Conservation (phyloP, 495 filamentous ascomycete species). For the Annulohypoxylon bovei region DNA sequence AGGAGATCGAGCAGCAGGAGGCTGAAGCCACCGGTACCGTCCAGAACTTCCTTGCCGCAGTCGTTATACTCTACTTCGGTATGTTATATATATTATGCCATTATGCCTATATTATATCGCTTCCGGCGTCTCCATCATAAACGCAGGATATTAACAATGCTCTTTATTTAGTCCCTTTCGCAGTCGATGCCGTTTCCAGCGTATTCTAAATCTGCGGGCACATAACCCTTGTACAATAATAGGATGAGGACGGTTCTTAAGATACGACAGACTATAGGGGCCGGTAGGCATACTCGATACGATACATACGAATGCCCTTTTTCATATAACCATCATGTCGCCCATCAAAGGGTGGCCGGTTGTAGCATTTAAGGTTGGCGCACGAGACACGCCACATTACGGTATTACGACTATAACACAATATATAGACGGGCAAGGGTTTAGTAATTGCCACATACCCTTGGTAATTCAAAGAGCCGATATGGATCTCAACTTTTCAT, state of each 20-base stretch:
- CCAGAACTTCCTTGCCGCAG: slow-evolving; percentile 68
- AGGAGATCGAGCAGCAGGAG: slow-evolving; percentile 72
- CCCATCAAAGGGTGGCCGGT: slow-evolving; percentile 3
- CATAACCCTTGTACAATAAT: slow-evolving; percentile 11
- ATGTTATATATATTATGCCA: slow-evolving; percentile 49
- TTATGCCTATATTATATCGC: neutral
- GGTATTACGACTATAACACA: slow-evolving; percentile 3
- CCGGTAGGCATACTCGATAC: neutral
- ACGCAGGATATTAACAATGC: slow-evolving; percentile 8
- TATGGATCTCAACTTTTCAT: slow-evolving; percentile 15
- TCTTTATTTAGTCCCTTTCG: slow-evolving; percentile 74
- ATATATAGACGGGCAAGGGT: slow-evolving; percentile 8
- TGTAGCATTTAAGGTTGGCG: neutral
- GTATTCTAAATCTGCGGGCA: slow-evolving; percentile 65
- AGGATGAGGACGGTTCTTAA: neutral
- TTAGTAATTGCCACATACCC: slow-evolving; percentile 7
- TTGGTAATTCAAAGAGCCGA: slow-evolving; percentile 14
- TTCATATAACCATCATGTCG: neutral
- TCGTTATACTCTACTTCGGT: slow-evolving; percentile 85
- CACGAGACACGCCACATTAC: slow-evolving; percentile 7
- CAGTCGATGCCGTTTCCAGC: slow-evolving; percentile 78
- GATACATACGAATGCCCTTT: neutral
- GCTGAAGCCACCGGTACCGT: slow-evolving; percentile 74
- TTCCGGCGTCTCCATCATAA: neutral
- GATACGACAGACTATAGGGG: neutral